Base-by-base conservation (phyloP, 768 basidiomycete genomes). In the Macrolepiota dolichaula region DNA sequence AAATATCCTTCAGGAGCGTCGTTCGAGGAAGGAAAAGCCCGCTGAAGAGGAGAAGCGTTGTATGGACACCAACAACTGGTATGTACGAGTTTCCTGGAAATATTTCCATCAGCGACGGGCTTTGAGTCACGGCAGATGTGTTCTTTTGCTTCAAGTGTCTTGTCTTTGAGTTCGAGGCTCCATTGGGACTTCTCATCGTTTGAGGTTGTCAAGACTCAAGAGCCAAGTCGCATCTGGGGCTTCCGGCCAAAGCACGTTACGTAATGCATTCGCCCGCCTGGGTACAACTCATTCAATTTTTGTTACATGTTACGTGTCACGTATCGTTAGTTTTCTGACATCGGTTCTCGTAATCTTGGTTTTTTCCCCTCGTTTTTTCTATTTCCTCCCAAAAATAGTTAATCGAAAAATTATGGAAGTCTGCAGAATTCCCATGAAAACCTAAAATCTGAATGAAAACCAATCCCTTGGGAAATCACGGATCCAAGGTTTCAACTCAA, bases 11-110 rank as follows among this genome's bases (percentile, higher is more conserved):
- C 25, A 85, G 68, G 49, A 78, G 75, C 2, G 79, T 76, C 17
- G 81, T 83, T 53, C 81, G 82, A n/a, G 91, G 92, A n/a, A 93
- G 77, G 70, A 84, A 86, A 56, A 93, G 76, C 0, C 83, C 83
- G 12, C 81, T 78, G 71, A 91, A 92, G 2, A 76, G 73, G 63
- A 92, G 78, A 7, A 92, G 83, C 15, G 82, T 78, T 1, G 83
- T 78, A 68, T 89, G 87, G 6, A 91, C 85, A 49, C 85, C 86
- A 22, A 91, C 83, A 25, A 85, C 73, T 32, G 89, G 86, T 59
- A 82, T 80, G 74, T 91, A 91, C 25, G 59, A 61, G 17, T 38
- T 55, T 15, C 59, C 59, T 15, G 52, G 59, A 13, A 61, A 25
- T 9, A 61, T 24, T 38, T 61, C 59, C 13, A 25, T 32, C 9